phyloP scores from a whole-genome alignment of 2,329 filamentous ascomycete species.

The Salinomyces thailandicus region DNA sequence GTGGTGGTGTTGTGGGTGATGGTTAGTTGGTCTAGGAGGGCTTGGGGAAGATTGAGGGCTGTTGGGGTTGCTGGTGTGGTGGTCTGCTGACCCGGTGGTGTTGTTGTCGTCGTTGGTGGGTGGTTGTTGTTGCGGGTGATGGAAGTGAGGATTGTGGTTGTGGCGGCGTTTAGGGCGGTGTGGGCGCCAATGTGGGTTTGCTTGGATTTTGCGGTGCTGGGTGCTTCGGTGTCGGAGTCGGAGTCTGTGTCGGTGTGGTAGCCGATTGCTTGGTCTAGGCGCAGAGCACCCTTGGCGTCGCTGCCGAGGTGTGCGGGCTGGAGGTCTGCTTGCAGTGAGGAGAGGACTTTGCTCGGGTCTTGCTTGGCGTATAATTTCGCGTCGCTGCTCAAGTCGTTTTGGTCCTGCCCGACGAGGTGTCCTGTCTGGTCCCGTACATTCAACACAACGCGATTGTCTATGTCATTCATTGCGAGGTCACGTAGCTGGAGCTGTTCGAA shows the following conservation, averaged over 20 bases:
- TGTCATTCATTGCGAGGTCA: slow-evolving; percentile 65
- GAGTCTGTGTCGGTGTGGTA: slow-evolving; percentile 55
- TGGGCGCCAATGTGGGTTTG: slow-evolving; percentile 56
- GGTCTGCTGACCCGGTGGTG: no score
- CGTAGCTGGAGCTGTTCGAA: slow-evolving; percentile 66
- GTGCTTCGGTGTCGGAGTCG: slow-evolving; percentile 45
- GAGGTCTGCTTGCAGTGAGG: slow-evolving; percentile 53
- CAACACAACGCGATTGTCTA: slow-evolving; percentile 68
- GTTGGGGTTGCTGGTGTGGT: slow-evolving; percentile 14
- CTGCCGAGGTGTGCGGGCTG: slow-evolving; percentile 31
- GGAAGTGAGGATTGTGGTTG: slow-evolving; percentile 55
- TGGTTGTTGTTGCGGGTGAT: slow-evolving; percentile 41
- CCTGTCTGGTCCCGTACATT: slow-evolving; percentile 80
- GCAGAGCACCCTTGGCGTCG: slow-evolving; percentile 24
- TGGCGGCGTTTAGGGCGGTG: slow-evolving; percentile 52
- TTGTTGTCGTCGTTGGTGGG: no score
- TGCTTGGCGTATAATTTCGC: slow-evolving; percentile 56
- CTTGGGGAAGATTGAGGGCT: slow-evolving; percentile 26
- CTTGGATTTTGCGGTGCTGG: slow-evolving; percentile 4
- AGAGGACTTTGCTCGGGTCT: slow-evolving; percentile 57
- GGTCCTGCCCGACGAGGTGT: slow-evolving; percentile 53
- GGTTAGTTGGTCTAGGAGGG: slow-evolving; percentile 51
- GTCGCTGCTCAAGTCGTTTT: slow-evolving; percentile 35
- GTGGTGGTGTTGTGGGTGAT: slow-evolving; percentile 85
- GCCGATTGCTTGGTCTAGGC: slow-evolving; percentile 53